Evolutionary conservation across 2,329 filamentous ascomycete genomes (phyloP).

Genomic region (Chrysoporthe puriensis): DNA sequence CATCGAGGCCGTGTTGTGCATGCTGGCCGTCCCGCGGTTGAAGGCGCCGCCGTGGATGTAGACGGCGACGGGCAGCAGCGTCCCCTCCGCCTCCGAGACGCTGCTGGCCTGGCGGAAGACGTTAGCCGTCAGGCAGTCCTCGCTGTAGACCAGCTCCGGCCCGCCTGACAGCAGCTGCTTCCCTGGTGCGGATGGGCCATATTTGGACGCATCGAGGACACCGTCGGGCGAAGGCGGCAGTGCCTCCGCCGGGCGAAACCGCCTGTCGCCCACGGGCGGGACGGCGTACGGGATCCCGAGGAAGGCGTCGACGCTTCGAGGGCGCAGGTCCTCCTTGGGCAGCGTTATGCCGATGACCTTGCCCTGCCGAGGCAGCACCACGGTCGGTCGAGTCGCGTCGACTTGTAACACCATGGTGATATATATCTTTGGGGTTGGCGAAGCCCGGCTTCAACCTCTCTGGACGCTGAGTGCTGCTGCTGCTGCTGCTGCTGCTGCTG

Average conservation of each 20-base stretch:
- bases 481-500: not conserved
- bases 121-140: slow-evolving; percentile 36
- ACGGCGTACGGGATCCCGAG: slow-evolving; percentile 53
- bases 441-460: not conserved
- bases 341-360: slow-evolving; percentile 33
- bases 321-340: slow-evolving; percentile 26
- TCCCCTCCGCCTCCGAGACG: not conserved
- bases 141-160: slow-evolving; percentile 31
- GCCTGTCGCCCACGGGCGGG: slow-evolving; percentile 49
- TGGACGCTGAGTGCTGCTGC: not conserved
- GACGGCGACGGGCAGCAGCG: slow-evolving; percentile 40
- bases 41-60: slow-evolving; percentile 54
- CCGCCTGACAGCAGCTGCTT: slow-evolving; percentile 27
- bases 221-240: slow-evolving; percentile 35
- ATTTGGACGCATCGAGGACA: slow-evolving; percentile 33
- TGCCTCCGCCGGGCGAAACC: slow-evolving; percentile 45
- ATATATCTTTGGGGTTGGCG: not conserved
- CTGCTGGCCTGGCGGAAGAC: slow-evolving; percentile 32
- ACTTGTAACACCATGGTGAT: slow-evolving; percentile 25
- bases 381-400: slow-evolving; percentile 21
- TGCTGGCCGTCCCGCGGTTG: slow-evolving; percentile 44
- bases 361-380: slow-evolving; percentile 20
- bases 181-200: slow-evolving; percentile 32
- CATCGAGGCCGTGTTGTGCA: slow-evolving; percentile 55
- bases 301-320: slow-evolving; percentile 44